phyloP scores from a whole-genome alignment of 495 filamentous ascomycete species.

The Aspergillus avenaceus region DNA sequence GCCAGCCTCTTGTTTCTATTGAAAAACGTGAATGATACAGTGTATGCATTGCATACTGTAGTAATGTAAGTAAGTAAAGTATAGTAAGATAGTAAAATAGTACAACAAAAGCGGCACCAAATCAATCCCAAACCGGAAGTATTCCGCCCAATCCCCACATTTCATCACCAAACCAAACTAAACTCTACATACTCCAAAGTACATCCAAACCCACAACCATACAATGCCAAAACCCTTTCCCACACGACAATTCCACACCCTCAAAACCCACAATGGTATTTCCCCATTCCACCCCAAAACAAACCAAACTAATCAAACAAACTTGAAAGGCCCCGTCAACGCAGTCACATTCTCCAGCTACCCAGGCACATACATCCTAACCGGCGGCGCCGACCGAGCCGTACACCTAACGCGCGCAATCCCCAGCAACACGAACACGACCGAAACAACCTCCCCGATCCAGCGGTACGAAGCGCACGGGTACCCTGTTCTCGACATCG shows the following conservation, averaged over 20 bases:
- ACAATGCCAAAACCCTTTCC: slow-evolving; percentile 30
- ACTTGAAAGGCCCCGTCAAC: slow-evolving; percentile 33
- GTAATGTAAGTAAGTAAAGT: too few species aligned
- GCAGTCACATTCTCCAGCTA: slow-evolving; percentile 38
- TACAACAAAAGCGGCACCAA: too few species aligned
- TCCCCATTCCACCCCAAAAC: not conserved
- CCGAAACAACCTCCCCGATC: slow-evolving; percentile 54
- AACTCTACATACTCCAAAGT: too few species aligned
- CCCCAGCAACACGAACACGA: slow-evolving; percentile 32
- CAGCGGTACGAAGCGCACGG: slow-evolving; percentile 87
- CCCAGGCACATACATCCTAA: slow-evolving; percentile 58
- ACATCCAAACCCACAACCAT: too few species aligned
- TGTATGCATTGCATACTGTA: too few species aligned
- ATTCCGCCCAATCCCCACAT: too few species aligned
- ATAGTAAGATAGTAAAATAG: too few species aligned
- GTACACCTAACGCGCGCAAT: slow-evolving; percentile 76
- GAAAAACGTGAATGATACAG: too few species aligned
- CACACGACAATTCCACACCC: slow-evolving; percentile 31
- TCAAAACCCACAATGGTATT: slow-evolving; percentile 47
- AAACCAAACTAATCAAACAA: too few species aligned
- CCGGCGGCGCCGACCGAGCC: slow-evolving; percentile 79
- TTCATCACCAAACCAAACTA: too few species aligned
- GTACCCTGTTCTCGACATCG: slow-evolving; percentile 81
- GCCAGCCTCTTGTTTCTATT: too few species aligned
- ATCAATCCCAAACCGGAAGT: too few species aligned